Evolutionary conservation across 352 stramenopile genomes (phyloP).

Genomic region (Thraustochytrium sp.): DNA sequence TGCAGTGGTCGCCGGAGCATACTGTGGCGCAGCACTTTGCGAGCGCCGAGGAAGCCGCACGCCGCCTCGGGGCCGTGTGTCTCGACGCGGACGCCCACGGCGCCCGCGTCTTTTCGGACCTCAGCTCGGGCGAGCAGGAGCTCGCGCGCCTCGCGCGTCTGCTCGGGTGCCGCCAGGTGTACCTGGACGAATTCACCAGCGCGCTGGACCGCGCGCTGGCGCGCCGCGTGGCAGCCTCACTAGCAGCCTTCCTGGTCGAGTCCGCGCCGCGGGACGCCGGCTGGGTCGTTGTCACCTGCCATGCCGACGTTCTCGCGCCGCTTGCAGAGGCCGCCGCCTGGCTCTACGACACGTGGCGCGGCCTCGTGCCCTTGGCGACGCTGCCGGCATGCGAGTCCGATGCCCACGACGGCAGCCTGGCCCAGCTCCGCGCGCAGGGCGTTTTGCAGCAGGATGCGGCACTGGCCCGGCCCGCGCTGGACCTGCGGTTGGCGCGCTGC

Average conservation of each 20-base stretch:
- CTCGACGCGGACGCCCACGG: neutral
- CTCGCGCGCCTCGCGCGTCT: slow-evolving; percentile 4
- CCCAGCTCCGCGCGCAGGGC: neutral
- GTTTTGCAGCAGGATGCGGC: neutral
- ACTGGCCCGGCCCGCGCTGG: neutral
- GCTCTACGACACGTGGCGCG: slow-evolving; percentile 12
- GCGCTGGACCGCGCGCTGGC: neutral
- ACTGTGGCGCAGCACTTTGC: neutral
- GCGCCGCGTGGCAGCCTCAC: neutral
- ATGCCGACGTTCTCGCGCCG: neutral
- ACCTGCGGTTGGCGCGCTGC: neutral
- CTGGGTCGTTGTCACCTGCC: slow-evolving; percentile 14
- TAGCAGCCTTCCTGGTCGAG: neutral
- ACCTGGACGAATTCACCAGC: slow-evolving; percentile 35
- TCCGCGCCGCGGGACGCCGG: neutral
- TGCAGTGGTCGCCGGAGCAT: neutral
- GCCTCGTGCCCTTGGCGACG: neutral
- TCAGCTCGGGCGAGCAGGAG: slow-evolving; percentile 16
- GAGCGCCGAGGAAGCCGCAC: neutral
- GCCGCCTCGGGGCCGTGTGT: neutral
- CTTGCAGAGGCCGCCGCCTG: neutral
- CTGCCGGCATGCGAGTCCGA: neutral
- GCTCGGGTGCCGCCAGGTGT: neutral
- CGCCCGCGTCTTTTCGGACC: neutral
- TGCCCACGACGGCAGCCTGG: neutral